Evolutionary conservation across 371 early-diverging fungal species (phyloP).

Genomic region (Capillidium rhysosporum): DNA sequence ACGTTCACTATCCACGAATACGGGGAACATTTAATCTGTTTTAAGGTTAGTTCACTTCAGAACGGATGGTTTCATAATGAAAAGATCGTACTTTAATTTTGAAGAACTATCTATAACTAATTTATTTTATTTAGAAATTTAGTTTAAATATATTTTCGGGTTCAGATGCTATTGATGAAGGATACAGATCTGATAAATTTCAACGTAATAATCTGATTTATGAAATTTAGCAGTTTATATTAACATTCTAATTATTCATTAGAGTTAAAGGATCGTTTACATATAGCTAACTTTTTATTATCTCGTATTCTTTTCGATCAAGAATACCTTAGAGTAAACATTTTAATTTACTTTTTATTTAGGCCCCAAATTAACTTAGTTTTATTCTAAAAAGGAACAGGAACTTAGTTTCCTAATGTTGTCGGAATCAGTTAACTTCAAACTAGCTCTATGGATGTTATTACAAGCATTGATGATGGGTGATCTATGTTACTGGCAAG

Average conservation of each 20-base stretch:
- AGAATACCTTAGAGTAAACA: not conserved
- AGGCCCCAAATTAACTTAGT: not conserved
- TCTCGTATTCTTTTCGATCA: slow-evolving; percentile 50
- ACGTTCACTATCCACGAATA: slow-evolving; percentile 73
- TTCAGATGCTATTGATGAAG: slow-evolving; percentile 4
- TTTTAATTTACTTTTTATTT: not conserved
- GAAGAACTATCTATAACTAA: not conserved
- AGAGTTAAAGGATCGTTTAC: slow-evolving; percentile 20
- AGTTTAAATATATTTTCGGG: slow-evolving; percentile 2
- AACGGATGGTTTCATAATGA: slow-evolving; percentile 1
- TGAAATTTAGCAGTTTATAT: not conserved
- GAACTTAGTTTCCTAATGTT: not conserved
- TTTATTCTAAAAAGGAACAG: not conserved
- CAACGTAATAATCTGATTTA: not conserved
- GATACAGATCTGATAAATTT: not conserved
- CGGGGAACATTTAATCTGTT: slow-evolving; percentile 79
- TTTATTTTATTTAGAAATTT: not conserved
- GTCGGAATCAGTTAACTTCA: slow-evolving; percentile 25
- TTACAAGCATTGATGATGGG: slow-evolving; percentile 60
- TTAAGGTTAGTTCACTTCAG: slow-evolving; percentile 15
- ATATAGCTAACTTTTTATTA: slow-evolving; percentile 61
- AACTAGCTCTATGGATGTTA: slow-evolving; percentile 76
- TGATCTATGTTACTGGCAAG: slow-evolving; percentile 76
- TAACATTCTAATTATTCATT: not conserved
- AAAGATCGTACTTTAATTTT: not conserved